Percentiles rank a stretch among this genome's conserved stretches.
Conservation (phyloP, 495 filamentous ascomycete species). For the Aspergillus sclerotiicarbonarius region DNA sequence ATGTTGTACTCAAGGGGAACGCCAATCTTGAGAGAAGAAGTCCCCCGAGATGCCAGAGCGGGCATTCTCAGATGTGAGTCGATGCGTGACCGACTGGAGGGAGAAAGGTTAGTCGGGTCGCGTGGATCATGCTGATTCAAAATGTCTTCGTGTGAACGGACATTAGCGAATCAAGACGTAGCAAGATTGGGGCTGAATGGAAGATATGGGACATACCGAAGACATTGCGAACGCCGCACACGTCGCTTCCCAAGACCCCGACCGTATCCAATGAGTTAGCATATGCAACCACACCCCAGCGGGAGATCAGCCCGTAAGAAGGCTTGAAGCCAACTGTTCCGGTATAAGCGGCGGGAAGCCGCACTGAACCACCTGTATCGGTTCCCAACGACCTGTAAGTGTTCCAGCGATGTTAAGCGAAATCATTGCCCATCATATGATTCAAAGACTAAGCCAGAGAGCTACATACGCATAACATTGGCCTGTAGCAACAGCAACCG, state of each 20-base stretch:
- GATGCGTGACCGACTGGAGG: conserved; percentile 48
- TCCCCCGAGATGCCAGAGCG: conserved; percentile 29
- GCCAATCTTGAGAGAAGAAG: conserved; percentile 57
- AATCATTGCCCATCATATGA: conserved; percentile 5
- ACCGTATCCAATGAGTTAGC: conserved; percentile 96
- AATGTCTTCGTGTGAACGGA: conserved; percentile 28
- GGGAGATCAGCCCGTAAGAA: conserved; percentile 78
- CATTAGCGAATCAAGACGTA: conserved; percentile 4
- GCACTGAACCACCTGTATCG: conserved; percentile 91
- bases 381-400: conserved; percentile 72
- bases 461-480: conserved; percentile 62
- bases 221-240: conserved; percentile 47
- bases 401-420: not conserved
- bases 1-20: conserved; percentile 88
- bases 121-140: conserved; percentile 62
- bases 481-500: conserved; percentile 72
- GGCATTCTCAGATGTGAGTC: conserved; percentile 22
- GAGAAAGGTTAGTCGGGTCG: conserved; percentile 75
- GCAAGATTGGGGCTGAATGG: not conserved
- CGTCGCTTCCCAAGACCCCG: conserved; percentile 64
- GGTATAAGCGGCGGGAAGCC: conserved; percentile 88
- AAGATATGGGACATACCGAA: conserved; percentile 46
- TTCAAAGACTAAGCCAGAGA: not conserved
- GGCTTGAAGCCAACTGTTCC: conserved; percentile 91
- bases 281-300: conserved; percentile 91